phyloP scores from a whole-genome alignment of 305 asterid genomes.

The Euphrasia arctica region DNA sequence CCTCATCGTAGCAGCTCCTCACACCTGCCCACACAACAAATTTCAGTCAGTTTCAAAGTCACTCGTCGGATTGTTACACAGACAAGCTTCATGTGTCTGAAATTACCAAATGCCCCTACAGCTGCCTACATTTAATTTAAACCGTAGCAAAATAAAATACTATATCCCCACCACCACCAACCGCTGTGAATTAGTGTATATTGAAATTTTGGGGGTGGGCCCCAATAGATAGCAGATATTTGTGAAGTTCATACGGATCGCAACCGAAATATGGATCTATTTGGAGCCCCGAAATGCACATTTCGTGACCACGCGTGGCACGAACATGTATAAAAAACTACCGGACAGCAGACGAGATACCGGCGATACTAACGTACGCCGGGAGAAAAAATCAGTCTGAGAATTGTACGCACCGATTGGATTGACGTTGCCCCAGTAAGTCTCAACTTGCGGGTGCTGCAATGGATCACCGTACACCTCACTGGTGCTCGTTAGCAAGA shows the following conservation, averaged over 20 bases:
- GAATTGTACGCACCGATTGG: conserved; percentile 53
- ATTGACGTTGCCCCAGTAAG: conserved; percentile 85
- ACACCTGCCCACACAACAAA: conserved; percentile 61
- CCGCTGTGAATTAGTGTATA: conserved; percentile 17
- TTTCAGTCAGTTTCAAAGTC: background rate
- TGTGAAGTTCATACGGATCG: too few relatives aligned
- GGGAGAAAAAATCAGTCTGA: background rate
- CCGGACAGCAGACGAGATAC: conserved; percentile 21
- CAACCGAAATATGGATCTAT: too few relatives aligned
- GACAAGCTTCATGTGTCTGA: background rate
- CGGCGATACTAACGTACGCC: conserved; percentile 13
- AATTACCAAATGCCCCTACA: conserved; percentile 30
- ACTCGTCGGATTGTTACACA: conserved; percentile 20
- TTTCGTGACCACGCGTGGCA: too few relatives aligned
- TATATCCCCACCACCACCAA: conserved; percentile 22
- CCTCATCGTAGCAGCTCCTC: conserved; percentile 97
- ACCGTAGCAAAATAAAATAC: background rate
- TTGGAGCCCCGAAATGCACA: too few relatives aligned
- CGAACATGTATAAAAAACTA: too few relatives aligned
- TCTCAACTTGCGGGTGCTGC: conserved; percentile 73
- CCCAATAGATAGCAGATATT: too few relatives aligned
- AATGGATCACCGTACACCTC: conserved; percentile 81
- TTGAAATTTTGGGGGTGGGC: too few relatives aligned
- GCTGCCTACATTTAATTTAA: conserved; percentile 21
- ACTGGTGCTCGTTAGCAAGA: conserved; percentile 80